phyloP scores from a whole-genome alignment of 345 rosid species.

The Eucalyptus marginata region DNA sequence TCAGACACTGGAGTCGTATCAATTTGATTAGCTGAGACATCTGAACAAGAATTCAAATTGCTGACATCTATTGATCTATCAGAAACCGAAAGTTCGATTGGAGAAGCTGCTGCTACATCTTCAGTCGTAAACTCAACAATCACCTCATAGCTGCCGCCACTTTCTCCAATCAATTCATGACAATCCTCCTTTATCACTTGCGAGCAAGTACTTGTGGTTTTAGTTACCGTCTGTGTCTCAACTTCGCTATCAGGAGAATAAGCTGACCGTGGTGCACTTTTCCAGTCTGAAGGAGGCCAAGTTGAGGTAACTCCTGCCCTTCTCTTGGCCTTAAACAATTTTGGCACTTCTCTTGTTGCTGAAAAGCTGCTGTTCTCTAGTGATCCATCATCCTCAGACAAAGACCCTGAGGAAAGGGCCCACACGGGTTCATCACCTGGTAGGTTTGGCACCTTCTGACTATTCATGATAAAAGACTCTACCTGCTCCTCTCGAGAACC shows the following conservation, averaged over 20 bases:
- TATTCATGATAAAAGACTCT: constrained; percentile 56
- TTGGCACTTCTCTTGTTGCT: background rate
- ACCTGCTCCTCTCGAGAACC: constrained; percentile 61
- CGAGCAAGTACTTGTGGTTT: constrained; percentile 2
- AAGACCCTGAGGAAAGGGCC: constrained; percentile 27
- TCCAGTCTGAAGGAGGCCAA: constrained; percentile 76
- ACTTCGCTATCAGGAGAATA: constrained; percentile 12
- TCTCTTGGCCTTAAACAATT: constrained; percentile 10
- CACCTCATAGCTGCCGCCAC: constrained; percentile 1
- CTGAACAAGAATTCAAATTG: background rate
- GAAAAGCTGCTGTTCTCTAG: background rate
- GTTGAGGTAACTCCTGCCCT: constrained; percentile 25
- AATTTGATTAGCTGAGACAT: background rate
- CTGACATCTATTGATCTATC: background rate
- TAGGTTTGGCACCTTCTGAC: constrained; percentile 64
- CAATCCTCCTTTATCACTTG: constrained; percentile 3
- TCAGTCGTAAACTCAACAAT: constrained; percentile 19
- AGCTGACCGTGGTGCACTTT: constrained; percentile 32
- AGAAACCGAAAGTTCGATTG: background rate
- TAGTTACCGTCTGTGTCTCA: constrained; percentile 3
- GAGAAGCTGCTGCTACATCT: background rate
- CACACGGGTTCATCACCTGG: constrained; percentile 59
- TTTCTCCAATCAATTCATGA: background rate
- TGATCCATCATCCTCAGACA: constrained; percentile 1
- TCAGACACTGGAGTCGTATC: constrained; percentile 11